These are phyloP conservation scores for Naganishia sp. DNA, from an alignment of 1,284 basidiomycete genomes.

Conservation along the genomic window DNA sequence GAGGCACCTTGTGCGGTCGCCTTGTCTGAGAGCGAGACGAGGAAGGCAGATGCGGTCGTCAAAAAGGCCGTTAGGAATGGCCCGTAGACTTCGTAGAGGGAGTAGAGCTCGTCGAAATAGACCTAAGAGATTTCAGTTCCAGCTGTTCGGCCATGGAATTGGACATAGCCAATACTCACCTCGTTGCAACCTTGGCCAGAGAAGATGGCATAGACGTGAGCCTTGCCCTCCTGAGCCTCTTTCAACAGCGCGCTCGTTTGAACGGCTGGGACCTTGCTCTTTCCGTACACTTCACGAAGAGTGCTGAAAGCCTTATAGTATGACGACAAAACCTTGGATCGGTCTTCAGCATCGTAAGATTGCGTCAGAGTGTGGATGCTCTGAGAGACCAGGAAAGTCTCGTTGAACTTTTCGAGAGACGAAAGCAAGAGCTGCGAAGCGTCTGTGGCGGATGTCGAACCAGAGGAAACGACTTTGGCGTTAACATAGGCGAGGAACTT, in stretches of 20 bases:
- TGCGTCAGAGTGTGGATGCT: slow-evolving; percentile 77
- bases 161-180: slow-evolving; percentile 46
- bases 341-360: slow-evolving; percentile 70
- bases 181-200: slow-evolving; percentile 99
- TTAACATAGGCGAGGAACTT: slow-evolving; percentile 76
- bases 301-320: slow-evolving; percentile 77
- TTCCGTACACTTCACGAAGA: slow-evolving; percentile 65
- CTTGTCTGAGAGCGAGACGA: slow-evolving; percentile 68
- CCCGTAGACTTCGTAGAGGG: slow-evolving; percentile 84
- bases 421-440: slow-evolving; percentile 70
- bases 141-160: slow-evolving; percentile 3
- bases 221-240: slow-evolving; percentile 68
- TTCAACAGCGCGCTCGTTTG: slow-evolving; percentile 73
- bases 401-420: slow-evolving; percentile 73
- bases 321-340: slow-evolving; percentile 72
- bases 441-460: slow-evolving; percentile 60
- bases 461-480: slow-evolving; percentile 60
- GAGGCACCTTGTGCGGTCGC: slow-evolving; percentile 63
- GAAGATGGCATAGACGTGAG: slow-evolving; percentile 88
- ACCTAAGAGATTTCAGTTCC: slow-evolving; percentile 57
- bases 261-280: slow-evolving; percentile 61
- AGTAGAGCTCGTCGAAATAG: slow-evolving; percentile 94
- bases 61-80: slow-evolving; percentile 78
- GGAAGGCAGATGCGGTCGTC: slow-evolving; percentile 66
- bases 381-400: slow-evolving; percentile 66